phyloP scores from a whole-genome alignment of 1,284 basidiomycete species.

The Amylostereum areolatum region DNA sequence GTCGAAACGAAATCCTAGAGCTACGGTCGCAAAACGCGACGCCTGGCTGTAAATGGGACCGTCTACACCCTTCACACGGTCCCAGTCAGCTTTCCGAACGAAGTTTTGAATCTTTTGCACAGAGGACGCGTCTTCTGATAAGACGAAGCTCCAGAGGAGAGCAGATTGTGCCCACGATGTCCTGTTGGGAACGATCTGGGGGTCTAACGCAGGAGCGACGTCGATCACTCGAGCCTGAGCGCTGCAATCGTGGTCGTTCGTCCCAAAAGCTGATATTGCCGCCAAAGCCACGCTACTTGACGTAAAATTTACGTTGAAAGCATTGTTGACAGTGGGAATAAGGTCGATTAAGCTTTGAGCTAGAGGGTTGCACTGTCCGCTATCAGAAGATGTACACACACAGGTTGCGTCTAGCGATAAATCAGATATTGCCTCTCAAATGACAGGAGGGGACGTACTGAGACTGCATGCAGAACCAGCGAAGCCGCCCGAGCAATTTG shows the following conservation, averaged over 20 bases:
- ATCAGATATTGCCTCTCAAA: background rate
- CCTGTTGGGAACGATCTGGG: conserved; percentile 36
- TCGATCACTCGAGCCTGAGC: conserved; percentile 51
- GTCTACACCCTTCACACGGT: conserved; percentile 30
- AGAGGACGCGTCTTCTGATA: conserved; percentile 38
- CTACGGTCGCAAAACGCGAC: conserved; percentile 32
- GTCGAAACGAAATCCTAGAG: conserved; percentile 50
- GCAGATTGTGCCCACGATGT: conserved; percentile 53
- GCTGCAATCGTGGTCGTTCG: conserved; percentile 37
- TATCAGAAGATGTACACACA: conserved; percentile 43
- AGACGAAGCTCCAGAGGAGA: conserved; percentile 51
- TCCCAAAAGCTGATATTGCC: conserved; percentile 45
- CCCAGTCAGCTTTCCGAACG: conserved; percentile 43
- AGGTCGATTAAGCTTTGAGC: conserved; percentile 46
- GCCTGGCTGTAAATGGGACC: conserved; percentile 28
- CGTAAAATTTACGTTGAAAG: conserved; percentile 45
- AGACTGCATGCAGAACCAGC: conserved; percentile 49
- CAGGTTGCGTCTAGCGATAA: conserved; percentile 48
- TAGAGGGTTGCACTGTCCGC: conserved; percentile 43
- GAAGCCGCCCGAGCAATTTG: conserved; percentile 33
- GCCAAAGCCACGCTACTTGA: conserved; percentile 34
- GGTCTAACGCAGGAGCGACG: conserved; percentile 40
- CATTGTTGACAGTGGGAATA: conserved; percentile 41
- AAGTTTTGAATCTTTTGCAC: conserved; percentile 38
- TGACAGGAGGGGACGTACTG: conserved; percentile 30